Evolutionary conservation across 192 early-diverging fungal genomes (phyloP).

Genomic region (Spizellomyces sp.): DNA sequence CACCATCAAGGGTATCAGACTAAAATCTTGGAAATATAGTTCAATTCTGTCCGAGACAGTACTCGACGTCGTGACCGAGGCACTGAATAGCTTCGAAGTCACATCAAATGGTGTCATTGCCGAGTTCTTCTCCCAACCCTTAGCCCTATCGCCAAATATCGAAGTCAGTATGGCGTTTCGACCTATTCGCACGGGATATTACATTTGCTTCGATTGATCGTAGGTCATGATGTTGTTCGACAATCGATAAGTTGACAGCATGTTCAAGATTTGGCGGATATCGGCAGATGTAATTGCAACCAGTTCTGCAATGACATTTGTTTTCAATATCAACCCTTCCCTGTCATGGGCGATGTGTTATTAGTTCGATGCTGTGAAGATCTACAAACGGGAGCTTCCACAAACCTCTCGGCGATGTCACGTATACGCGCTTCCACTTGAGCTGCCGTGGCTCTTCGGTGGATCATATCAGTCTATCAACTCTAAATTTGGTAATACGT

Average conservation of each 20-base stretch:
- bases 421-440: constrained; percentile 76
- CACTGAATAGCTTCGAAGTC: constrained; percentile 62
- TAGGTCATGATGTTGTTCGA: constrained; percentile 67
- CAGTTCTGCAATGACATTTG: constrained; percentile 81
- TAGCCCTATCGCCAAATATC: constrained; percentile 4
- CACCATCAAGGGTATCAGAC: constrained; percentile 89
- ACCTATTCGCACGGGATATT: constrained; percentile 24
- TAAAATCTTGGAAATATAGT: constrained; percentile 89
- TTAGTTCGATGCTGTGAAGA: background rate
- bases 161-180: constrained; percentile 28
- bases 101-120: constrained; percentile 76
- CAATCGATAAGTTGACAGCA: constrained; percentile 89
- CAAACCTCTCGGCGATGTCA: constrained; percentile 70
- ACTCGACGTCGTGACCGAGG: constrained; percentile 47
- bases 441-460: constrained; percentile 66
- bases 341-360: constrained; percentile 31
- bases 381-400: background rate
- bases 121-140: constrained; percentile 61
- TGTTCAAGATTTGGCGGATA: constrained; percentile 95
- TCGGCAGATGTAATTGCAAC: constrained; percentile 81
- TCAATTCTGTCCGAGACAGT: constrained; percentile 79
- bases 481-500: too few species aligned
- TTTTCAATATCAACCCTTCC: constrained; percentile 74
- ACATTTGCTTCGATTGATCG: constrained; percentile 78
- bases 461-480: too few species aligned